A percentile compares a stretch with the other conserved stretches of the same genome.
Conservation (phyloP, 139 green algal genomes). For the Coelastrella sp. region DNA sequence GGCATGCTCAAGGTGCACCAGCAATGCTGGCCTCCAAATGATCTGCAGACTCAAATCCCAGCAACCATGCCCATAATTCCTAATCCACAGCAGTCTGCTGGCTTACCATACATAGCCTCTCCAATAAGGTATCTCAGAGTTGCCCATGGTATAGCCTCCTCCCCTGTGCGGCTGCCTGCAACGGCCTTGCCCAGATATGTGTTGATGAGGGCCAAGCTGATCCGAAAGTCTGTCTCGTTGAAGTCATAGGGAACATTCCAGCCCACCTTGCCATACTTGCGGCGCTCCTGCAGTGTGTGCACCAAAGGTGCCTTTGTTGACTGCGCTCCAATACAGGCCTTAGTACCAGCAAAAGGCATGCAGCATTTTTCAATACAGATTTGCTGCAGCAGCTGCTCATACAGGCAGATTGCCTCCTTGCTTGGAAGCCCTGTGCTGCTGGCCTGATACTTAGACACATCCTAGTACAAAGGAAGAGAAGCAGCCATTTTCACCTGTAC, state of each 20-base stretch:
- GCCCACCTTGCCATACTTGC: slow-evolving; percentile 94
- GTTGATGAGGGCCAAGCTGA: slow-evolving; percentile 85
- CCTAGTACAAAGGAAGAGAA: background rate
- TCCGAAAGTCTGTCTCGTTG: slow-evolving; percentile 95
- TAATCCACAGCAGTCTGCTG: background rate
- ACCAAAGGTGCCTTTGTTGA: background rate
- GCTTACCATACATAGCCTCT: slow-evolving; percentile 51
- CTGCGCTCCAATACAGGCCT: no score
- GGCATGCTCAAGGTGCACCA: no score
- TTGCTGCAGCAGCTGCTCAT: background rate
- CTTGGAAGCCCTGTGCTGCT: background rate
- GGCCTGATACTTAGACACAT: background rate
- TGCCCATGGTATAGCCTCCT: slow-evolving; percentile 79
- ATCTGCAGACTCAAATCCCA: background rate
- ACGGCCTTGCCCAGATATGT: slow-evolving; percentile 86
- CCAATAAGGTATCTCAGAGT: slow-evolving; percentile 69
- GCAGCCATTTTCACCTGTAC: slow-evolving; percentile 71
- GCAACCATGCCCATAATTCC: background rate
- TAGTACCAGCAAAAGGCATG: no score
- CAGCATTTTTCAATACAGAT: no score
- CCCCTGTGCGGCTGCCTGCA: background rate
- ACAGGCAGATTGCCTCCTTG: background rate
- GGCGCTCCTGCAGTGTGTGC: slow-evolving; percentile 76
- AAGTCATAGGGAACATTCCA: slow-evolving; percentile 96
- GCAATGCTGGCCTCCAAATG: background rate